These are phyloP conservation scores for Cetradonia linearis DNA, from an alignment of 495 filamentous ascomycete genomes.

Conservation along the genomic window DNA sequence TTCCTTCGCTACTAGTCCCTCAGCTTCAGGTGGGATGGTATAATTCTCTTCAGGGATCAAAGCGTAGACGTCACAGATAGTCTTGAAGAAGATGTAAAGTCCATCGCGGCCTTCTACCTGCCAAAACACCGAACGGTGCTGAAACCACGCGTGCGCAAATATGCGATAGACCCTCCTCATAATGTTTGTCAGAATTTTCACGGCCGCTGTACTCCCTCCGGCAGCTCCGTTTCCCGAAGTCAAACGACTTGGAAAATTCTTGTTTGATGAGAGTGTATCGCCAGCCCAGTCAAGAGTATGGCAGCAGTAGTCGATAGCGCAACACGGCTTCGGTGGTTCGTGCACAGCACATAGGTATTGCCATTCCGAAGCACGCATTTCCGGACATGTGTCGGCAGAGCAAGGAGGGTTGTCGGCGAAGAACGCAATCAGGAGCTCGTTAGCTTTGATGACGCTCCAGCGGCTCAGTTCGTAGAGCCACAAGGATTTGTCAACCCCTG, in stretches of 20 bases:
- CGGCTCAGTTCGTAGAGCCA: conserved; percentile 98
- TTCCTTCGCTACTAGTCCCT: conserved; percentile 40
- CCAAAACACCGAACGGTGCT: conserved; percentile 93
- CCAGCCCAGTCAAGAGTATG: conserved; percentile 96
- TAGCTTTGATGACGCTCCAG: conserved; percentile 85
- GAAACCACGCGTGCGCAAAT: conserved; percentile 98
- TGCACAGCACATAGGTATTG: conserved; percentile 98
- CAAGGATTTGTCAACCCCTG: conserved; percentile 67
- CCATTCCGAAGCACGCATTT: conserved; percentile 98
- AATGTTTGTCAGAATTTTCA: conserved; percentile 84
- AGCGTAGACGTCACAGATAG: conserved; percentile 80
- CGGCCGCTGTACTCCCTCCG: conserved; percentile 47
- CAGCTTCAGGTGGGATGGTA: conserved; percentile 86
- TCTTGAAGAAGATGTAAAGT: conserved; percentile 92
- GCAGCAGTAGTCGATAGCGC: conserved; percentile 97
- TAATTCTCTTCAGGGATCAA: conserved; percentile 89
- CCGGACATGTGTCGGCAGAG: conserved; percentile 75
- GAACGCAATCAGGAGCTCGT: conserved; percentile 81
- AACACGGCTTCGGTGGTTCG: conserved; percentile 87
- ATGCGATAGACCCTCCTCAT: conserved; percentile 90
- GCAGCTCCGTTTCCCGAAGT: conserved; percentile 57
- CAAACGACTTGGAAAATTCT: conserved; percentile 84
- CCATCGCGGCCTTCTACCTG: conserved; percentile 80
- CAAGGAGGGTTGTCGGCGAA: conserved; percentile 84
- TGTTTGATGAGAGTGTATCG: conserved; percentile 77